Conservation (phyloP, 1,284 basidiomycete genomes). For the Moesziomyces sp. region DNA sequence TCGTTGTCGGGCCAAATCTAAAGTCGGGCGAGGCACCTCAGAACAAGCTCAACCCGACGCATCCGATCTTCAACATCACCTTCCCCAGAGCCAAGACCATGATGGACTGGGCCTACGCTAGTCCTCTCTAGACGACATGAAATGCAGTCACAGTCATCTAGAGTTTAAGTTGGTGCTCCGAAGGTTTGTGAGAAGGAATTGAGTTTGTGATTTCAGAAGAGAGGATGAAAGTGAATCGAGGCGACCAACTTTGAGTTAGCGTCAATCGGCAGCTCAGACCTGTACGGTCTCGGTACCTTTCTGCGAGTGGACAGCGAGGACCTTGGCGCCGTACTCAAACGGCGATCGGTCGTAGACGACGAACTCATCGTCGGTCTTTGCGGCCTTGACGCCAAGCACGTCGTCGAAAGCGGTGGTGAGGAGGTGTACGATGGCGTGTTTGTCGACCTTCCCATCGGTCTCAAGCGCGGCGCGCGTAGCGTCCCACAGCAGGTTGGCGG, state of each 20-base stretch:
- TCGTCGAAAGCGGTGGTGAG: constrained; percentile 76
- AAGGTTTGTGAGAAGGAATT: no score
- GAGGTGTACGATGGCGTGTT: constrained; percentile 73
- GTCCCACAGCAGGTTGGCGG: constrained; percentile 78
- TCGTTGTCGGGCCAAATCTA: constrained; percentile 28
- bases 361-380: constrained; percentile 70
- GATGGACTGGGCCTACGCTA: constrained; percentile 57
- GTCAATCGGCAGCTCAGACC: constrained; percentile 3
- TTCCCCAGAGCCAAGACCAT: constrained; percentile 52
- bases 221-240: no score
- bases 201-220: no score
- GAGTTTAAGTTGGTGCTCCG: no score
- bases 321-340: constrained; percentile 75
- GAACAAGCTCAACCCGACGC: constrained; percentile 51
- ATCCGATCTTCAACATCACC: constrained; percentile 60
- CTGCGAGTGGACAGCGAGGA: constrained; percentile 71
- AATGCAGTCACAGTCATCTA: no score
- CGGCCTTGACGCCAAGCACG: constrained; percentile 72
- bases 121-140: no score
- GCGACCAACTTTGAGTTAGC: no score
- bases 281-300: constrained; percentile 40
- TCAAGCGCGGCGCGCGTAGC: constrained; percentile 63
- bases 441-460: constrained; percentile 68
- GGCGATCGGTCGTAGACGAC: constrained; percentile 75
- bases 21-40: constrained; percentile 9